A percentile compares a stretch with the other conserved stretches of the same genome.
These are phyloP conservation scores for Erucastrum elatum DNA, from an alignment of 345 rosid genomes.

Conservation along the genomic window DNA sequence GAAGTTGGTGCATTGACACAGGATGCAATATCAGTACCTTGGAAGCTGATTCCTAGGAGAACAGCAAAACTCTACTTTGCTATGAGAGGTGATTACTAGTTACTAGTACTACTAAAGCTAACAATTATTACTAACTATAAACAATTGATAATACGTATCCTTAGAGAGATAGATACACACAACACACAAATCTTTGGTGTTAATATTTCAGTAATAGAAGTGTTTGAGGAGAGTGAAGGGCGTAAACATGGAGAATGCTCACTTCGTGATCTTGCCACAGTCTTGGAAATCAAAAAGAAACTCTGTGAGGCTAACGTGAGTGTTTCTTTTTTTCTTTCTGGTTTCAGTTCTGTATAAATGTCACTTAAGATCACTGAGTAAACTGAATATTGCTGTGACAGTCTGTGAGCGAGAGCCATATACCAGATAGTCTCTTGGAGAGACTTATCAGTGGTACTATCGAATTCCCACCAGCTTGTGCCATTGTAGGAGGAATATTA, in stretches of 20 bases:
- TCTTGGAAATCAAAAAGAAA: slow-evolving; percentile 62
- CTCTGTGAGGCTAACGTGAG: slow-evolving; percentile 74
- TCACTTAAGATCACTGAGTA: neutral
- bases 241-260: slow-evolving; percentile 57
- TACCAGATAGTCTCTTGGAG: slow-evolving; percentile 68
- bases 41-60: slow-evolving; percentile 74
- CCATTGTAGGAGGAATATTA: slow-evolving; percentile 83
- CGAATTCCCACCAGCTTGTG: slow-evolving; percentile 92
- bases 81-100: slow-evolving; percentile 62
- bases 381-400: slow-evolving; percentile 33
- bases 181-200: neutral
- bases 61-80: slow-evolving; percentile 79
- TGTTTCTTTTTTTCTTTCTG: neutral
- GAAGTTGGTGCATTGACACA: slow-evolving; percentile 34
- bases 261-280: slow-evolving; percentile 56
- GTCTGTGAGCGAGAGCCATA: slow-evolving; percentile 59
- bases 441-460: slow-evolving; percentile 54
- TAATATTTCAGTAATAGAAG: slow-evolving; percentile 63
- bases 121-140: neutral
- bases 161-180: neutral
- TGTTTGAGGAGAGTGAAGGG: slow-evolving; percentile 66
- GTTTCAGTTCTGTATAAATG: neutral
- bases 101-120: slow-evolving; percentile 3
- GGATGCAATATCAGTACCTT: slow-evolving; percentile 83
- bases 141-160: neutral